These are phyloP conservation scores for Neofusicoccum sp. DNA, from an alignment of 2,329 filamentous ascomycete species.

Conservation along the genomic window DNA sequence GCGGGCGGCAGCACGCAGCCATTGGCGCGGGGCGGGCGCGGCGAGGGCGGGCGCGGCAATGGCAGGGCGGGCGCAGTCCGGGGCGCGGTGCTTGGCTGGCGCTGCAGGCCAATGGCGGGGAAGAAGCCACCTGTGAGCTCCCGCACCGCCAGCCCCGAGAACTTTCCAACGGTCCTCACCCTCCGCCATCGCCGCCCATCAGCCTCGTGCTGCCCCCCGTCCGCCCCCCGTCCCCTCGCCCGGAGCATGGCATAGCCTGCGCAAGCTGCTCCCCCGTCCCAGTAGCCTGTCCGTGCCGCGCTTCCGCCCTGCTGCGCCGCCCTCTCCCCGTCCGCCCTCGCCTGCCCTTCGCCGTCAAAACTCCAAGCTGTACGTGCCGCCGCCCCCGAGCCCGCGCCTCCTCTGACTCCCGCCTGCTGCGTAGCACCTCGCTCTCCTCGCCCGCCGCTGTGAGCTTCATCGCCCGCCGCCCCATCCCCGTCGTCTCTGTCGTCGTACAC, in stretches of 20 bases:
- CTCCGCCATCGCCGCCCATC: conserved; percentile 2
- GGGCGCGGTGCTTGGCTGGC: neutral
- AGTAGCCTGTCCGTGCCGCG: conserved; percentile 7
- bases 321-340: neutral
- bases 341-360: neutral
- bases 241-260: neutral
- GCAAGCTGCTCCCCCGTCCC: neutral
- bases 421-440: conserved; percentile 38
- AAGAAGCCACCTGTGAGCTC: conserved; percentile 14
- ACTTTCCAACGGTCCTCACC: conserved; percentile 4
- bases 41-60: neutral
- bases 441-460: too few species aligned
- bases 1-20: neutral
- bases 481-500: conserved; percentile 14
- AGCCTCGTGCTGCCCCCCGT: neutral
- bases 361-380: conserved; percentile 20
- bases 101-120: conserved; percentile 6
- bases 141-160: neutral
- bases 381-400: conserved; percentile 3
- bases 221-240: neutral
- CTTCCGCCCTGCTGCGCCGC: conserved; percentile 5
- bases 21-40: neutral
- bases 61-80: neutral
- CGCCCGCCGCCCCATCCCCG: conserved; percentile 37
- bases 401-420: conserved; percentile 37